These are phyloP conservation scores for Candida parachauliodes DNA, from an alignment of 805 yeast genomes.

Conservation along the genomic window DNA sequence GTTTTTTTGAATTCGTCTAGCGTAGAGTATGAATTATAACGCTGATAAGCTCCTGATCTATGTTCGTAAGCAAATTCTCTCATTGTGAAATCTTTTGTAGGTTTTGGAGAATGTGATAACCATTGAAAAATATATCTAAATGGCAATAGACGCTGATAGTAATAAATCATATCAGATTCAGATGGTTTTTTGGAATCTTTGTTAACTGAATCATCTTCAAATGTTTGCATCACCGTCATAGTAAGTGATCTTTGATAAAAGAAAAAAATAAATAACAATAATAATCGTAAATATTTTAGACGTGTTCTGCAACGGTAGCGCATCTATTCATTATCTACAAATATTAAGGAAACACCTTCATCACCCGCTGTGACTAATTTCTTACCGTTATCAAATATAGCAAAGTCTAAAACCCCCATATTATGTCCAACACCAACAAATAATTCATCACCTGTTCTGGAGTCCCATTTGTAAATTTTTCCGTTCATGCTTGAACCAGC, in stretches of 20 bases:
- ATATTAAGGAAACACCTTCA: constrained; percentile 88
- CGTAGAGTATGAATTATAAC: constrained; percentile 73
- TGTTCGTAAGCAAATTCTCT: constrained; percentile 93
- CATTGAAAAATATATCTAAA: constrained; percentile 78
- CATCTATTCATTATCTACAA: constrained; percentile 16
- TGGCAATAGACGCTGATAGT: constrained; percentile 70
- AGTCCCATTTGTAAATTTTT: constrained; percentile 80
- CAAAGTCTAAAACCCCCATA: constrained; percentile 90
- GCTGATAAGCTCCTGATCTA: constrained; percentile 81
- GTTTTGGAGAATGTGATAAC: constrained; percentile 81
- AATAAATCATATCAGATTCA: constrained; percentile 64
- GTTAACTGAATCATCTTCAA: constrained; percentile 5
- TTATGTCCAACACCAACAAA: constrained; percentile 88
- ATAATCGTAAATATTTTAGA: neutral
- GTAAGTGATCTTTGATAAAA: neutral
- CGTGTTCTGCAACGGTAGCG: constrained; percentile 4
- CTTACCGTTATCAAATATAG: constrained; percentile 59
- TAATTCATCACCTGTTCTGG: constrained; percentile 74
- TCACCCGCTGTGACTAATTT: constrained; percentile 91
- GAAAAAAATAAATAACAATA: constrained; percentile 1
- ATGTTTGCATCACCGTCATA: constrained; percentile 1
- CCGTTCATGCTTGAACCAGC: constrained; percentile 83
- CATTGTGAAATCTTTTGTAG: constrained; percentile 73
- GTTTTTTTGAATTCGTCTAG: constrained; percentile 74
- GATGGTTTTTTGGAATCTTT: constrained; percentile 27